A percentile compares a stretch with the other conserved stretches of the same genome.
Conservation (phyloP, 1,139 yeast genomes). For the Yamadazyma kanchanaburiensis region DNA sequence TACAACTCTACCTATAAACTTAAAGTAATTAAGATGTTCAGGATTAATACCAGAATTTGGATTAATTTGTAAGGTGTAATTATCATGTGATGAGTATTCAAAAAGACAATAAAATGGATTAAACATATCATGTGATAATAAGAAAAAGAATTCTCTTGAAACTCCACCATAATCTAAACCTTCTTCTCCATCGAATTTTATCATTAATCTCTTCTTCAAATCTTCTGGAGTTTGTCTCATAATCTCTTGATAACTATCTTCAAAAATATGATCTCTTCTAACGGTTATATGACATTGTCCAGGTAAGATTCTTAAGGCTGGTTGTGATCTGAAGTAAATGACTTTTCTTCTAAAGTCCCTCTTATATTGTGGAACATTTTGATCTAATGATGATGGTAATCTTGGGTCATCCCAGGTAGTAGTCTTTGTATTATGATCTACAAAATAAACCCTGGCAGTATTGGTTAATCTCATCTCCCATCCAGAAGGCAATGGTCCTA, state of each 20-base stretch:
- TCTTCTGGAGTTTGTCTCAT: constrained; percentile 99
- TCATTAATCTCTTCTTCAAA: constrained; percentile 94
- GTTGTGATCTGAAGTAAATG: constrained; percentile 96
- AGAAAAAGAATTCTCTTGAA: constrained; percentile 93
- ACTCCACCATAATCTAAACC: constrained; percentile 99
- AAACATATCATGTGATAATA: constrained; percentile 96
- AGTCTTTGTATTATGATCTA: constrained; percentile 97
- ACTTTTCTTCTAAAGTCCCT: constrained; percentile 98
- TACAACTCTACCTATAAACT: constrained; percentile 96
- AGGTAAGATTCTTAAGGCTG: constrained; percentile 92
- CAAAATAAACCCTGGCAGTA: constrained; percentile 97
- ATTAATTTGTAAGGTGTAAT: constrained; percentile 94
- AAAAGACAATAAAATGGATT: constrained; percentile 96
- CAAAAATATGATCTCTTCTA: constrained; percentile 93
- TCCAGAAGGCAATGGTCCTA: constrained; percentile 97
- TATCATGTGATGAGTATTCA: constrained; percentile 97
- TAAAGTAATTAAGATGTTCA: constrained; percentile 95
- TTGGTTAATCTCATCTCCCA: constrained; percentile 99
- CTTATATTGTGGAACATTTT: constrained; percentile 97
- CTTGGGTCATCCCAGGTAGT: constrained; percentile 99
- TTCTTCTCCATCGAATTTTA: constrained; percentile 98
- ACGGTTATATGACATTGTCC: constrained; percentile 99
- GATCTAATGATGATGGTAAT: constrained; percentile 93
- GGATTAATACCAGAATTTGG: constrained; percentile 98
- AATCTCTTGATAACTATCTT: constrained; percentile 95